Percentiles rank a stretch among this genome's conserved stretches.
Evolutionary conservation across 2,329 filamentous ascomycete genomes (phyloP).

Genomic region (Dactylellina sp.): DNA sequence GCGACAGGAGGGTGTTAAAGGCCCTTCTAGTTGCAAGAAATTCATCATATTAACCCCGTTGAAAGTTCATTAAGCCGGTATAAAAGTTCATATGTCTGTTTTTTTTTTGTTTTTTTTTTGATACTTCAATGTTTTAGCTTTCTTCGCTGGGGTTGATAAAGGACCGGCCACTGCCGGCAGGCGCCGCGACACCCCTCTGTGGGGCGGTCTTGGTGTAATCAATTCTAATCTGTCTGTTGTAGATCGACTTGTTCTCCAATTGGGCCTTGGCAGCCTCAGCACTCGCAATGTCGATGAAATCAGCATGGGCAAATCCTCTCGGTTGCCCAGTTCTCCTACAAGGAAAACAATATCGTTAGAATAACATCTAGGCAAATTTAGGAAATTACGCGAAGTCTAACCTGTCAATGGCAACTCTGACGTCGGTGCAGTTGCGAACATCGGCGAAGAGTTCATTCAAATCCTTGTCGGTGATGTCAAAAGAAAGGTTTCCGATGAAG

Average conservation of each 20-base stretch:
- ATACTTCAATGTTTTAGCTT: neutral
- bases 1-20: no score
- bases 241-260: conserved; percentile 71
- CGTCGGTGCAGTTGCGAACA: conserved; percentile 76
- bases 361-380: neutral
- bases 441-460: conserved; percentile 80
- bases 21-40: no score
- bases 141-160: conserved; percentile 41
- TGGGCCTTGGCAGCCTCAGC: conserved; percentile 72
- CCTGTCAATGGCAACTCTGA: conserved; percentile 83
- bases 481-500: conserved; percentile 87
- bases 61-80: no score
- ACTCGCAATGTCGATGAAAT: conserved; percentile 77
- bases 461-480: conserved; percentile 85
- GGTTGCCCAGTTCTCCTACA: conserved; percentile 77
- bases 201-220: conserved; percentile 69
- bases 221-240: conserved; percentile 74
- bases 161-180: conserved; percentile 25
- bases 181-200: conserved; percentile 12
- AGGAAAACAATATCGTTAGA: neutral
- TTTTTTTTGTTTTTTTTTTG: conserved; percentile 2
- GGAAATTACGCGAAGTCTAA: conserved; percentile 15
- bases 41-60: no score
- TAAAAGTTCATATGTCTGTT: no score
- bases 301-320: conserved; percentile 84